phyloP scores from a whole-genome alignment of 306 rosid species.

The Potentilla sterilis region DNA sequence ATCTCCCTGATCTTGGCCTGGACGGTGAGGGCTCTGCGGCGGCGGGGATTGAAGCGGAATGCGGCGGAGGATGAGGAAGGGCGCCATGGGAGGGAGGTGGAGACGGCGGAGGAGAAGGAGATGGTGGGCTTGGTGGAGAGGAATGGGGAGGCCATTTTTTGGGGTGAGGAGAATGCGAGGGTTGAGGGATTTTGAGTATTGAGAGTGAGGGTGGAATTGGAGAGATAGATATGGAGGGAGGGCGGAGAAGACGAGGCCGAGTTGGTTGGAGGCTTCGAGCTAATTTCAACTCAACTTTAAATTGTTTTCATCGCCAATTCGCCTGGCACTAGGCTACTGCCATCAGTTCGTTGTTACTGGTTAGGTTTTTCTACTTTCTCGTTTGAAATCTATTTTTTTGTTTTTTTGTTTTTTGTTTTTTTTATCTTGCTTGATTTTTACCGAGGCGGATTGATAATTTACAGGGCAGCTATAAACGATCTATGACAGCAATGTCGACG shows the following conservation, averaged over 20 bases:
- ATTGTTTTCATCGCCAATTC: slow-evolving; percentile 45
- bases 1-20: slow-evolving; percentile 84
- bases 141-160: slow-evolving; percentile 37
- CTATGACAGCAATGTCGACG: slow-evolving; percentile 10
- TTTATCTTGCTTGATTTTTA: no score
- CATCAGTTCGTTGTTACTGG: no score
- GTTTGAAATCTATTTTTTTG: no score
- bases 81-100: slow-evolving; percentile 45
- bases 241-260: slow-evolving; percentile 59
- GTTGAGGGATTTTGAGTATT: background rate
- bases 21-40: slow-evolving; percentile 44
- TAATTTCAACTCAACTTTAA: slow-evolving; percentile 20
- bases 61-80: slow-evolving; percentile 29
- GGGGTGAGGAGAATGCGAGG: slow-evolving; percentile 11
- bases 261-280: slow-evolving; percentile 38
- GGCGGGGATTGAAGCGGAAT: slow-evolving; percentile 39
- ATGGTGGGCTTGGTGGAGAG: slow-evolving; percentile 40
- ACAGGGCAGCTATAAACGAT: slow-evolving; percentile 17
- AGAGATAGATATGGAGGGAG: background rate
- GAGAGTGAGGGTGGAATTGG: background rate
- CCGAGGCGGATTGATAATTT: background rate
- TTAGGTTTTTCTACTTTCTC: no score
- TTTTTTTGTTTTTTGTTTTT: no score
- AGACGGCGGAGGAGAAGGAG: slow-evolving; percentile 61
- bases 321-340: background rate